Conservation (phyloP, 163 green algal genomes). For the Chloroidium sp. region DNA sequence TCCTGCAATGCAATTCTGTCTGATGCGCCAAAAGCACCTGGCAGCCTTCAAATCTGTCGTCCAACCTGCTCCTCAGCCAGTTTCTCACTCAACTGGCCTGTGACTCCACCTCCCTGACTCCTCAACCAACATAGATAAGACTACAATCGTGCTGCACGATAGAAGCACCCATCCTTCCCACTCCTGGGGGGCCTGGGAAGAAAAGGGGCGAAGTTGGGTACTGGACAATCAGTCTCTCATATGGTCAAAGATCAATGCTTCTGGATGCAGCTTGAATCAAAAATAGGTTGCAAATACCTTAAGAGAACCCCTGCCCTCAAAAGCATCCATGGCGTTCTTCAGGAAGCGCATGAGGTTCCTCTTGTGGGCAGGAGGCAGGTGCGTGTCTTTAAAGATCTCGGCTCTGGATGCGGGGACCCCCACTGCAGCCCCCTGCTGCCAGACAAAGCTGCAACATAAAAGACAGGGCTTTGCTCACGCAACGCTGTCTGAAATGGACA, state of each 20-base stretch:
- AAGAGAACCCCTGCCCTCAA: conserved; percentile 9
- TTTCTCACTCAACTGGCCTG: no score
- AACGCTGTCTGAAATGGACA: no score
- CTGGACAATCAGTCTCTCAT: background rate
- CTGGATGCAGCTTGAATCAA: background rate
- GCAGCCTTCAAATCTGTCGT: conserved; percentile 4
- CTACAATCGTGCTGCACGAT: background rate
- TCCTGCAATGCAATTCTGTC: conserved; percentile 11
- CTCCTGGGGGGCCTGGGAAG: no score
- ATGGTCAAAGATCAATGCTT: background rate
- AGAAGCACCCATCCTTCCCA: background rate
- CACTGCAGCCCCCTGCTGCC: conserved; percentile 6
- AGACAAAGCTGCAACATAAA: conserved; percentile 26
- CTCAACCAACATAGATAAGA: background rate
- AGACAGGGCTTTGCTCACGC: no score
- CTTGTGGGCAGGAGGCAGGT: conserved; percentile 36
- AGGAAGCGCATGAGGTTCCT: conserved; percentile 52
- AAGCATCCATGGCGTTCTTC: conserved; percentile 23
- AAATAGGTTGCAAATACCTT: conserved; percentile 4
- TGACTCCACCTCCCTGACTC: background rate
- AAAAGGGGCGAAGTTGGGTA: no score
- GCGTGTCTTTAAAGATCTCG: conserved; percentile 50
- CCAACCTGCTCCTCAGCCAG: no score
- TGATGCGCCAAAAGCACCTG: background rate
- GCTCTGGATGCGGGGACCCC: conserved; percentile 37